Evolutionary conservation across 768 basidiomycete species (phyloP).

Genomic region (Hericium erinaceus): DNA sequence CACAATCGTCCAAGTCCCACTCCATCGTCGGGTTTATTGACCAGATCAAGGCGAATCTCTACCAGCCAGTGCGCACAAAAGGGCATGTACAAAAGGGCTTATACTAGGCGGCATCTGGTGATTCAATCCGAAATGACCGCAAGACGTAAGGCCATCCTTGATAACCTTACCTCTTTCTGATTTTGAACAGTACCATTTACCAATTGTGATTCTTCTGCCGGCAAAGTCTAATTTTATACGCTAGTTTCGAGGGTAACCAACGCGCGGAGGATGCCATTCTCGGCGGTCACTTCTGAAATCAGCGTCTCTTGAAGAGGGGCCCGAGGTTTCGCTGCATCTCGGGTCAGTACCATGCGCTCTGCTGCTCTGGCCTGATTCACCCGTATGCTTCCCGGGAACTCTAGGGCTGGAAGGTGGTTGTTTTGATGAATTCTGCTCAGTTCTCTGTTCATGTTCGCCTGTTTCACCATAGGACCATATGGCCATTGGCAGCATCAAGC

Average conservation of each 20-base stretch:
- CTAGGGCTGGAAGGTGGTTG: background rate
- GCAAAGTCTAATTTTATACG: background rate
- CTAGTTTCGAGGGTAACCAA: background rate
- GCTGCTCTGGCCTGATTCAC: background rate
- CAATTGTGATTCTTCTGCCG: background rate
- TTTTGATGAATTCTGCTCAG: background rate
- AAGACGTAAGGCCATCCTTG: background rate
- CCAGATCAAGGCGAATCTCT: too few relatives aligned
- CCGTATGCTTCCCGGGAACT: background rate
- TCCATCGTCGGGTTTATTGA: too few relatives aligned
- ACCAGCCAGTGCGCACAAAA: too few relatives aligned
- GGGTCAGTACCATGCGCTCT: background rate
- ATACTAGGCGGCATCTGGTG: too few relatives aligned
- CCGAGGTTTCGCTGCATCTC: background rate
- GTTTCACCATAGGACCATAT: background rate
- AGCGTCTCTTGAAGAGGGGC: background rate
- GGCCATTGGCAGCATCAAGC: background rate
- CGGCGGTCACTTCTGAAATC: background rate
- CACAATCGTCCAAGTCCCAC: too few relatives aligned
- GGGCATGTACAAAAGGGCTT: too few relatives aligned
- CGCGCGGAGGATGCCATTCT: background rate
- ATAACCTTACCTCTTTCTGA: background rate
- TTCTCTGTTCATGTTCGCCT: background rate
- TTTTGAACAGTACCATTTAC: background rate
- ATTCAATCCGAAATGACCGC: too few relatives aligned